Percentiles rank a stretch among this genome's conserved stretches.
phyloP scores from a whole-genome alignment of 2,329 filamentous ascomycete species.

The Xylariaceae sp. region DNA sequence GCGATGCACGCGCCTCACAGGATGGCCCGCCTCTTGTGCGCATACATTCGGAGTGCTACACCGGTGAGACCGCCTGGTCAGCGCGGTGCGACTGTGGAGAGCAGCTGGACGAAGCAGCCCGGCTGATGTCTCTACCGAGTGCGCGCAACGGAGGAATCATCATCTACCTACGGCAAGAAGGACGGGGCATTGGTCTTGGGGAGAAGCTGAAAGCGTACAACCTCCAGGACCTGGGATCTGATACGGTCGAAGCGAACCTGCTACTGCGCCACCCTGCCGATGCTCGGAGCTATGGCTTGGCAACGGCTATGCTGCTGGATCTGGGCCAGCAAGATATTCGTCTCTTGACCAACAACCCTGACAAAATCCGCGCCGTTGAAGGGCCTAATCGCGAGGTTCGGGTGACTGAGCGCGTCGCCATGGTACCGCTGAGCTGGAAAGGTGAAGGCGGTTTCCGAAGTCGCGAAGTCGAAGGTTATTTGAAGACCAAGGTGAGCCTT shows the following conservation, averaged over 20 bases:
- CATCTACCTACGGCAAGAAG: slow-evolving; percentile 92
- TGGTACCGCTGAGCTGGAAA: slow-evolving; percentile 93
- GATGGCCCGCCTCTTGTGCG: slow-evolving; percentile 67
- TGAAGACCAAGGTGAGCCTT: slow-evolving; percentile 78
- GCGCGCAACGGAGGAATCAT: slow-evolving; percentile 74
- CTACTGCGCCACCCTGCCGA: slow-evolving; percentile 88
- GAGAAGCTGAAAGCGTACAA: slow-evolving; percentile 99
- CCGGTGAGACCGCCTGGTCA: slow-evolving; percentile 96
- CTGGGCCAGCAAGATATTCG: slow-evolving; percentile 73
- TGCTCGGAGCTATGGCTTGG: slow-evolving; percentile 90
- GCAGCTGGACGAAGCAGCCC: slow-evolving; percentile 91
- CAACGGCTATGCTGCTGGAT: slow-evolving; percentile 88
- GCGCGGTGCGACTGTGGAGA: slow-evolving; percentile 97
- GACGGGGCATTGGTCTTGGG: slow-evolving; percentile 86
- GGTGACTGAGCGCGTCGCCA: slow-evolving; percentile 85
- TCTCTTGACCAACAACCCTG: slow-evolving; percentile 91
- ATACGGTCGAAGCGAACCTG: slow-evolving; percentile 94
- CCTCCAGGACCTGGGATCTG: slow-evolving; percentile 90
- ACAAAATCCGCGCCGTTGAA: slow-evolving; percentile 92
- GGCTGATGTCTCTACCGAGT: slow-evolving; percentile 75
- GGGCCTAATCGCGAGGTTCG: slow-evolving; percentile 82
- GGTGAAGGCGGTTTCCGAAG: slow-evolving; percentile 78
- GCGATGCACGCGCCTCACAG: slow-evolving; percentile 12
- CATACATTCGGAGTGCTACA: slow-evolving; percentile 98
- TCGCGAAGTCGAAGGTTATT: slow-evolving; percentile 85